phyloP scores from a whole-genome alignment of 768 basidiomycete species.

The Suillus spraguei region DNA sequence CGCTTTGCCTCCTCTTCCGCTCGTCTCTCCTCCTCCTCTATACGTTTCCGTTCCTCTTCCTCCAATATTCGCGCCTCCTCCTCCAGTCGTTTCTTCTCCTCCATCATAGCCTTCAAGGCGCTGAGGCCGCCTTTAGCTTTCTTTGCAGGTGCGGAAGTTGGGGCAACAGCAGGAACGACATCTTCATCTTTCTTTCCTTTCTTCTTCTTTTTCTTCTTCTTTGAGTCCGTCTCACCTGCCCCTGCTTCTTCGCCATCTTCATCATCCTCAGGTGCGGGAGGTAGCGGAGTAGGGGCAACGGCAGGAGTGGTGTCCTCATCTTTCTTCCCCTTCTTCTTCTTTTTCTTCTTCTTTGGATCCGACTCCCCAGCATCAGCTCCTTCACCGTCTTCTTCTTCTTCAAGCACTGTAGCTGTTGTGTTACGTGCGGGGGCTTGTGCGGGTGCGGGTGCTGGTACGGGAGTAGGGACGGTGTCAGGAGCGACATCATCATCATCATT shows the following conservation, averaged over 20 bases:
- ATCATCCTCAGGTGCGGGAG: slow-evolving; percentile 51
- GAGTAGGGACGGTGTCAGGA: slow-evolving; percentile 31
- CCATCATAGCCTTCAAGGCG: slow-evolving; percentile 89
- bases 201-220: slow-evolving; percentile 85
- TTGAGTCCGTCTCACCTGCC: slow-evolving; percentile 45
- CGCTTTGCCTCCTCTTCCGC: slow-evolving; percentile 75
- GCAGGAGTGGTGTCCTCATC: slow-evolving; percentile 67
- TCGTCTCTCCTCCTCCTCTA: slow-evolving; percentile 87
- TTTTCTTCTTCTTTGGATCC: slow-evolving; percentile 75
- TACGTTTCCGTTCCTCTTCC: slow-evolving; percentile 78
- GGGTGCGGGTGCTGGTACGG: slow-evolving; percentile 27
- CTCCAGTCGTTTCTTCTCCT: slow-evolving; percentile 85
- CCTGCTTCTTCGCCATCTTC: slow-evolving; percentile 71
- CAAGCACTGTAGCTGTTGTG: slow-evolving; percentile 35
- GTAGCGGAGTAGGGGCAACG: slow-evolving; percentile 34
- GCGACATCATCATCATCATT: slow-evolving; percentile 46
- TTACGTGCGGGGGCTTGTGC: slow-evolving; percentile 33
- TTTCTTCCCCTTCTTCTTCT: slow-evolving; percentile 81
- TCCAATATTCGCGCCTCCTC: slow-evolving; percentile 74
- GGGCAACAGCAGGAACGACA: slow-evolving; percentile 52
- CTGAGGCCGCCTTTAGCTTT: slow-evolving; percentile 83
- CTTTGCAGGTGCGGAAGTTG: slow-evolving; percentile 37
- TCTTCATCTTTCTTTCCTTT: slow-evolving; percentile 77
- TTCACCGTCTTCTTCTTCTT: slow-evolving; percentile 68
- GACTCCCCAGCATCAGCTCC: slow-evolving; percentile 54